Percentiles rank a stretch among this genome's conserved stretches.
Evolutionary conservation across 2,329 filamentous ascomycete species (phyloP).

Genomic region (Pseudomassariella vexata): DNA sequence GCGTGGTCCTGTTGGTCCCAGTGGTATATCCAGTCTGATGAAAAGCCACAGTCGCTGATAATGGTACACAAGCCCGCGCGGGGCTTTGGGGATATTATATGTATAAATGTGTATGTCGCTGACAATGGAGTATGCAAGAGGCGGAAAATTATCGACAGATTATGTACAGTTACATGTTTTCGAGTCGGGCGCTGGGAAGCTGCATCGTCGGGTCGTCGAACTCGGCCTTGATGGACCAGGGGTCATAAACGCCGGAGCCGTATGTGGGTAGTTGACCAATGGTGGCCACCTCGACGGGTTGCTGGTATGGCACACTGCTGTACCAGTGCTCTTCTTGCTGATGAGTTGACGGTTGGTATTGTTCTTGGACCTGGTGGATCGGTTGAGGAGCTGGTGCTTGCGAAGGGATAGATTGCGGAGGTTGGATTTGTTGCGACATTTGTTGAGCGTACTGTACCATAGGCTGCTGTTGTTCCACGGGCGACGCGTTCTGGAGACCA

Average conservation of each 20-base stretch:
- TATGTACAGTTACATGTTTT: constrained; percentile 42
- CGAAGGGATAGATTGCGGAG: constrained; percentile 28
- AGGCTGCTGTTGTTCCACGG: constrained; percentile 36
- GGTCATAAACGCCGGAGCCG: constrained; percentile 42
- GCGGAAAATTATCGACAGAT: too few species aligned
- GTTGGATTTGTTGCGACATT: constrained; percentile 27
- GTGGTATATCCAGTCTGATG: too few species aligned
- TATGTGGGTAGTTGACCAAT: constrained; percentile 48
- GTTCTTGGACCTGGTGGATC: constrained; percentile 24
- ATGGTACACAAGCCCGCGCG: too few species aligned
- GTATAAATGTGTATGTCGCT: too few species aligned
- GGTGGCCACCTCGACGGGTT: constrained; percentile 50
- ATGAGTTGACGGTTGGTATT: constrained; percentile 30
- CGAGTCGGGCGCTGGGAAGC: constrained; percentile 53
- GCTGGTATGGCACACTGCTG: constrained; percentile 42
- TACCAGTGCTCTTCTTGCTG: constrained; percentile 50
- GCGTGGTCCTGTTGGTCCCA: too few species aligned
- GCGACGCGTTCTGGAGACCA: constrained; percentile 28
- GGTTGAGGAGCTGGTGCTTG: constrained; percentile 21
- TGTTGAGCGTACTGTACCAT: constrained; percentile 39
- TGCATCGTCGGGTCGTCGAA: constrained; percentile 53
- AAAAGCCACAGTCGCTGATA: too few species aligned
- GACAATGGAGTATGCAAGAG: too few species aligned
- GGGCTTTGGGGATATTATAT: too few species aligned
- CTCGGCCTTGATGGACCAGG: constrained; percentile 51